phyloP scores from a whole-genome alignment of 352 stramenopile species.

The Aphanomyces astaci region DNA sequence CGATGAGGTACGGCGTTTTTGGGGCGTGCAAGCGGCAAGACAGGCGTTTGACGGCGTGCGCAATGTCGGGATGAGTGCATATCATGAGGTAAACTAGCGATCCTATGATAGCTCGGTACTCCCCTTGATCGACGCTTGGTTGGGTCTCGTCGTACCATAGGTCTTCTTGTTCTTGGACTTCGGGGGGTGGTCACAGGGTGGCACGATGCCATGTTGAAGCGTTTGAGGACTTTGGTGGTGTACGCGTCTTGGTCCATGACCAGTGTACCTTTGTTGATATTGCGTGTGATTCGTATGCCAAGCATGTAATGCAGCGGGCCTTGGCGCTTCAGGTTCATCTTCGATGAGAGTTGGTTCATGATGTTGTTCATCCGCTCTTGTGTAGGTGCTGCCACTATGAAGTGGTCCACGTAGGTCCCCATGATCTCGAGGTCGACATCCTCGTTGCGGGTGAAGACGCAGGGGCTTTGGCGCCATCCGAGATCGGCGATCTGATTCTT shows the following conservation, averaged over 20 bases:
- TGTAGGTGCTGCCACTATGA: background rate
- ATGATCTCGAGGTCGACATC: background rate
- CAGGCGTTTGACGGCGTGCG: conserved; percentile 11
- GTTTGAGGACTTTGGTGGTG: conserved; percentile 7
- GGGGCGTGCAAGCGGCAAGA: background rate
- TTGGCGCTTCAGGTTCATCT: conserved; percentile 7
- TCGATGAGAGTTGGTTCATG: background rate
- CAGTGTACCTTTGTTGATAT: background rate
- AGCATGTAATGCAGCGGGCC: conserved; percentile 22
- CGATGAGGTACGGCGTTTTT: background rate
- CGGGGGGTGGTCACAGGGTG: conserved; percentile 9
- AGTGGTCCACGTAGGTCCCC: conserved; percentile 5
- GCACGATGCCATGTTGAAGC: conserved; percentile 12
- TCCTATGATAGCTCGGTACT: conserved; percentile 18
- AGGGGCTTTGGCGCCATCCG: background rate
- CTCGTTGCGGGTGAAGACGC: background rate
- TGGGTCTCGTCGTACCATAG: background rate
- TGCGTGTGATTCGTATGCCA: conserved; percentile 13
- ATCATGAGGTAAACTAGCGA: conserved; percentile 25
- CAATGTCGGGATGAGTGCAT: conserved; percentile 25
- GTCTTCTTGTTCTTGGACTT: conserved; percentile 16
- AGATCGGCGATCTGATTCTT: background rate
- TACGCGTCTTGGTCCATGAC: conserved; percentile 9
- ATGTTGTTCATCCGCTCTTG: background rate
- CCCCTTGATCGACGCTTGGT: background rate